phyloP scores from a whole-genome alignment of 2,329 filamentous ascomycete genomes.

The Microascus cirrosus region DNA sequence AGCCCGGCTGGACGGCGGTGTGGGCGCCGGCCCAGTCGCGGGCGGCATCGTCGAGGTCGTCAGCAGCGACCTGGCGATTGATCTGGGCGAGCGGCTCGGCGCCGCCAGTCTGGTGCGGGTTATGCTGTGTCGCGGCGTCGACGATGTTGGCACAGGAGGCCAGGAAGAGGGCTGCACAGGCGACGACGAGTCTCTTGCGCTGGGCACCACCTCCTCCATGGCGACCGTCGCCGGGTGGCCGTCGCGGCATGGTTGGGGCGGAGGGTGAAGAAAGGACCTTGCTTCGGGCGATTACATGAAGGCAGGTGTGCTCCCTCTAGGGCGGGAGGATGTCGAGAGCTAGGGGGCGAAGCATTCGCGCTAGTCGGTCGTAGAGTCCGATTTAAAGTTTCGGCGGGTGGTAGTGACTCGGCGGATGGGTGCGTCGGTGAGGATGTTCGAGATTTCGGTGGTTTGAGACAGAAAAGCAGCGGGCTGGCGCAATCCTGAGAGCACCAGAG shows the following conservation, averaged over 20 bases:
- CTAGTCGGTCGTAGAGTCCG: not conserved
- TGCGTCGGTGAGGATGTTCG: not conserved
- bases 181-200: conserved; percentile 36
- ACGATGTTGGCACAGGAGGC: conserved; percentile 43
- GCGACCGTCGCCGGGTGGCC: conserved; percentile 48
- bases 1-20: conserved; percentile 11
- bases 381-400: not conserved
- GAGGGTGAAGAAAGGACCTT: not conserved
- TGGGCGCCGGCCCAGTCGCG: conserved; percentile 15
- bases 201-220: conserved; percentile 22
- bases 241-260: conserved; percentile 42
- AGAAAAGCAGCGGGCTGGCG: not conserved
- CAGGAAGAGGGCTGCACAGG: conserved; percentile 42
- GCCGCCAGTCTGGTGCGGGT: conserved; percentile 5
- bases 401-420: not conserved
- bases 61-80: conserved; percentile 4
- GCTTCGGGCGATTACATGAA: conserved; percentile 5
- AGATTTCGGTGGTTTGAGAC: not conserved
- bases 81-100: conserved; percentile 2
- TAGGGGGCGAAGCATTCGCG: conserved; percentile 1
- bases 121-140: conserved; percentile 27
- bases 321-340: not conserved
- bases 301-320: not conserved
- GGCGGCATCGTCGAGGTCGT: conserved; percentile 9
- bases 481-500: not conserved